A percentile compares a stretch with the other conserved stretches of the same genome.
These are phyloP conservation scores for Tillandsia leiboldiana DNA, from an alignment of 176 grass and related monocot genomes.

Conservation along the genomic window DNA sequence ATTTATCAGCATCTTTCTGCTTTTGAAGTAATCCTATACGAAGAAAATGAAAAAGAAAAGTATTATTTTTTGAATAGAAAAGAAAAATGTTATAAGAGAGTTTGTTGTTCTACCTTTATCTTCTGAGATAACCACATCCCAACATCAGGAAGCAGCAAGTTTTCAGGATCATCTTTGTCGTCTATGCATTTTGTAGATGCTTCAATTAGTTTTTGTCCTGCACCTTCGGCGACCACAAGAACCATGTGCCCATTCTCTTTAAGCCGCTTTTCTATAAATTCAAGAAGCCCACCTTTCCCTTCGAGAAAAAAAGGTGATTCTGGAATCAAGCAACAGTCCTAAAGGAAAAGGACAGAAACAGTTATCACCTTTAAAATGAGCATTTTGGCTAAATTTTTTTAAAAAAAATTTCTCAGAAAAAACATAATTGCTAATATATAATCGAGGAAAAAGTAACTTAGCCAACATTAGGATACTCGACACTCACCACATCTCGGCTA, in stretches of 20 bases:
- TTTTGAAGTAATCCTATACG: slow-evolving; percentile 31
- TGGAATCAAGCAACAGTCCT: slow-evolving; percentile 99
- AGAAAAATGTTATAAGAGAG: no score
- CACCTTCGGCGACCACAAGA: slow-evolving; percentile 88
- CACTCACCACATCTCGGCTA: slow-evolving; percentile 94
- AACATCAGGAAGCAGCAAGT: slow-evolving; percentile 85
- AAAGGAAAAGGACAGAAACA: slow-evolving; percentile 4
- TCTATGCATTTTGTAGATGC: slow-evolving; percentile 45
- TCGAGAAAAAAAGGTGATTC: slow-evolving; percentile 94
- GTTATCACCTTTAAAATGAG: not conserved
- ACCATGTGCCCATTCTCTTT: slow-evolving; percentile 97
- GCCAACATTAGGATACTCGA: not conserved
- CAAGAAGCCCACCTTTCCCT: slow-evolving; percentile 66
- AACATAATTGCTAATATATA: not conserved
- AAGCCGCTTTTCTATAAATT: slow-evolving; percentile 78
- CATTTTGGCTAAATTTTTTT: not conserved
- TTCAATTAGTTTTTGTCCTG: slow-evolving; percentile 82
- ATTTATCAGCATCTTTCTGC: slow-evolving; percentile 69
- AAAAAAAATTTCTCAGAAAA: not conserved
- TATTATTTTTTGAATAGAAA: not conserved
- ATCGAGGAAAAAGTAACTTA: not conserved
- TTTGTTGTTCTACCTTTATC: slow-evolving; percentile 52
- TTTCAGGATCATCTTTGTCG: slow-evolving; percentile 83
- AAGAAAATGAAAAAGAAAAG: not conserved
- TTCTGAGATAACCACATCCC: slow-evolving; percentile 94